Conservation (phyloP, 2,329 filamentous ascomycete species). For the Fusarium nodosum region DNA sequence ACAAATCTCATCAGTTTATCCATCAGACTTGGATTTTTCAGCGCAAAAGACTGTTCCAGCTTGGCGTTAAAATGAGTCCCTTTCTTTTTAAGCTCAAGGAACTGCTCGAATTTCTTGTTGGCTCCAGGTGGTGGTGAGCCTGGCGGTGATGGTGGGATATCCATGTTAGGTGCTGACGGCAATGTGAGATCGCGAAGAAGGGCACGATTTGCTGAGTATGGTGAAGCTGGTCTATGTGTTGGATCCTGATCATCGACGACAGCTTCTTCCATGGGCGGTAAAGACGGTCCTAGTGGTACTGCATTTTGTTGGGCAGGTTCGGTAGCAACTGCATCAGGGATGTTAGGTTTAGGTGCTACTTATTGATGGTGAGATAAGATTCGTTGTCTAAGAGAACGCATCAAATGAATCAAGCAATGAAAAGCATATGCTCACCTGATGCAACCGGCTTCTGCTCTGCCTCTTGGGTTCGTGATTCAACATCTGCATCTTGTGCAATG, state of each 20-base stretch:
- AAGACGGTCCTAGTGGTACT: slow-evolving; percentile 57
- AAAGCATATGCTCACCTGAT: slow-evolving; percentile 16
- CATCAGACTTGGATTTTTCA: slow-evolving; percentile 79
- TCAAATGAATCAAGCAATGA: neutral
- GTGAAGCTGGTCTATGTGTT: slow-evolving; percentile 64
- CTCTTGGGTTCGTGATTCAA: slow-evolving; percentile 8
- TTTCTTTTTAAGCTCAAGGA: slow-evolving; percentile 81
- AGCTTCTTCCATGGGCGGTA: slow-evolving; percentile 52
- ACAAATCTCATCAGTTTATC: slow-evolving; percentile 81
- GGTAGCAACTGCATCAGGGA: slow-evolving; percentile 35
- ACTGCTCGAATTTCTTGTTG: slow-evolving; percentile 78
- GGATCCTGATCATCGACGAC: slow-evolving; percentile 41
- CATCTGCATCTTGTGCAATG: slow-evolving; percentile 5
- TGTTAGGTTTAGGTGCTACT: slow-evolving; percentile 21
- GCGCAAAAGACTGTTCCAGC: slow-evolving; percentile 73
- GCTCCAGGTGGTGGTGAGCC: slow-evolving; percentile 67
- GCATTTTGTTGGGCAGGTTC: slow-evolving; percentile 52
- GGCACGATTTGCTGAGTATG: slow-evolving; percentile 75
- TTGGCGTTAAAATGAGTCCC: slow-evolving; percentile 84
- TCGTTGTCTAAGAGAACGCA: neutral
- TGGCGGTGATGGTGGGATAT: slow-evolving; percentile 81
- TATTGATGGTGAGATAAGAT: slow-evolving; percentile 5
- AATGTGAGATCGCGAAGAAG: slow-evolving; percentile 80
- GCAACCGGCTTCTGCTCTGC: slow-evolving; percentile 5
- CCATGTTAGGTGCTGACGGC: slow-evolving; percentile 77